Evolutionary conservation across 768 basidiomycete species (phyloP).

Genomic region (Boletus eberwhitei): DNA sequence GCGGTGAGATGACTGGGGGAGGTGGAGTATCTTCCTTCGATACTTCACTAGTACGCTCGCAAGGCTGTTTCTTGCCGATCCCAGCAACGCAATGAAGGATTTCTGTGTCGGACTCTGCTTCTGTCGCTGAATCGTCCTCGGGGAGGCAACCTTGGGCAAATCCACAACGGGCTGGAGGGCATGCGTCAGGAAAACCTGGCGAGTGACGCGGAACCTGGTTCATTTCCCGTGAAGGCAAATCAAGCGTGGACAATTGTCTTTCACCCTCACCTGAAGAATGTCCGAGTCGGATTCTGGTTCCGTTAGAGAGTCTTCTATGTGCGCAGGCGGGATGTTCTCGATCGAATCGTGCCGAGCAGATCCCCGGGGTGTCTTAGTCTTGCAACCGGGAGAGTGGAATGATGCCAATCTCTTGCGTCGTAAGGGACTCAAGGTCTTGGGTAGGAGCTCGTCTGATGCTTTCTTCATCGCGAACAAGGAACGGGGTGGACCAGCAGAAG

Average conservation of each 20-base stretch:
- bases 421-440: background rate
- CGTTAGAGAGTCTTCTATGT: conserved; percentile 29
- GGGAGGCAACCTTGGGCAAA: background rate
- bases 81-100: conserved; percentile 19
- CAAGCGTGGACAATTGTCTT: background rate
- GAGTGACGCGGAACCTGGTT: background rate
- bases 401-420: background rate
- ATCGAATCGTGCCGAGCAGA: conserved; percentile 1
- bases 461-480: conserved; percentile 1
- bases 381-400: conserved; percentile 2
- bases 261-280: conserved; percentile 9
- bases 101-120: conserved; percentile 33
- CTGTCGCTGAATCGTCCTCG: conserved; percentile 30
- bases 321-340: conserved; percentile 1
- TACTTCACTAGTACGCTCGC: background rate
- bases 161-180: background rate
- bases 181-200: background rate
- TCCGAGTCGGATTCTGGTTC: conserved; percentile 30
- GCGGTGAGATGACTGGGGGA: conserved; percentile 22
- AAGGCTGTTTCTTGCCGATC: conserved; percentile 12
- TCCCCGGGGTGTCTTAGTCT: background rate
- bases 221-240: background rate
- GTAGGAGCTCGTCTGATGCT: background rate
- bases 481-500: background rate
- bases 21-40: conserved; percentile 3